phyloP scores from a whole-genome alignment of 2,329 filamentous ascomycete species.

The Aspergillus puulaauensis region DNA sequence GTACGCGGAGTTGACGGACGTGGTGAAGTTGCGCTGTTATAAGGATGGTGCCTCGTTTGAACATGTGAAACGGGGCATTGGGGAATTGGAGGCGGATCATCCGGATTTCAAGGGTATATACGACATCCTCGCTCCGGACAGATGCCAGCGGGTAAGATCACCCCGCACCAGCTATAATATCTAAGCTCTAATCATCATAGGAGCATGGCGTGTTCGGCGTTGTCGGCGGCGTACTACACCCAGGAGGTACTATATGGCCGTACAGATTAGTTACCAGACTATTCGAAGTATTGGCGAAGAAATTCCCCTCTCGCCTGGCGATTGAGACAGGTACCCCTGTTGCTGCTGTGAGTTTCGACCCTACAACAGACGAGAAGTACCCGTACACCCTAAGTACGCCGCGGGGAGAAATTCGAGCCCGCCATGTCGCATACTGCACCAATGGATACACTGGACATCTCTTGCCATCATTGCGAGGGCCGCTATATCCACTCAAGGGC shows the following conservation, averaged over 20 bases:
- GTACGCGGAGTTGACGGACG: conserved; percentile 20
- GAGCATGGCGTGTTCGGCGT: conserved; percentile 24
- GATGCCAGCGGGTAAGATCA: too few relatives aligned
- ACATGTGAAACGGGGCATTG: too few relatives aligned
- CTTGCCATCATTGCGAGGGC: conserved; percentile 39
- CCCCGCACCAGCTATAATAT: too few relatives aligned
- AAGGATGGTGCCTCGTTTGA: too few relatives aligned
- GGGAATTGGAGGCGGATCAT: too few relatives aligned
- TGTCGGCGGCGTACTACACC: conserved; percentile 25
- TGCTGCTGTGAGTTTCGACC: neutral
- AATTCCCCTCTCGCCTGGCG: conserved; percentile 37
- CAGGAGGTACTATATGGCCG: conserved; percentile 33
- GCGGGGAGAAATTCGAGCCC: conserved; percentile 35
- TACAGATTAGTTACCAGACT: conserved; percentile 32
- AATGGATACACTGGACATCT: conserved; percentile 46
- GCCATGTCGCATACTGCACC: conserved; percentile 44
- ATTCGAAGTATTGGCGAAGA: conserved; percentile 13
- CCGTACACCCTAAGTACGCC: conserved; percentile 34
- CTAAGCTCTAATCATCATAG: conserved; percentile 4
- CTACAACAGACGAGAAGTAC: neutral
- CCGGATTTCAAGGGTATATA: too few relatives aligned
- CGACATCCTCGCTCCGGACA: accelerated
- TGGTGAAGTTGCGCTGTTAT: conserved; percentile 18
- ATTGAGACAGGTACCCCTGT: conserved; percentile 17
- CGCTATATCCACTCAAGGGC: conserved; percentile 40